phyloP scores from a whole-genome alignment of 345 rosid genomes.

The Populus pruinosa region DNA sequence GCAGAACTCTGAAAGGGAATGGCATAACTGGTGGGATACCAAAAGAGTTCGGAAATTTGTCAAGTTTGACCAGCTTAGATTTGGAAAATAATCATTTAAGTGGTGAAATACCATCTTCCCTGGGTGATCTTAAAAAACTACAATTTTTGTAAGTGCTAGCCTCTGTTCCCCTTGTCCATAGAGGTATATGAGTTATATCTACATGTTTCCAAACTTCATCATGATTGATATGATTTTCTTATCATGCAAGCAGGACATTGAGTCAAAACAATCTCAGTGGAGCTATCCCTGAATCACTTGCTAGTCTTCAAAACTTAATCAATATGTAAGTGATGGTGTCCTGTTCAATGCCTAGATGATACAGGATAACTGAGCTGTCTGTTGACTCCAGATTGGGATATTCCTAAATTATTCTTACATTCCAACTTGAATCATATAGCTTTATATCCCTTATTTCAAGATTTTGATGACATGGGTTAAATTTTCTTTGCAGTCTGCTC shows the following conservation, averaged over 20 bases:
- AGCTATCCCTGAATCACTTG: constrained; percentile 65
- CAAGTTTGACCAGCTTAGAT: constrained; percentile 81
- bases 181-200: constrained; percentile 3
- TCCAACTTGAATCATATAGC: not conserved
- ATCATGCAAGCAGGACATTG: constrained; percentile 55
- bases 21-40: constrained; percentile 86
- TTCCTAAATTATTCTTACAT: constrained; percentile 2
- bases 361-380: not conserved
- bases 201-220: not conserved
- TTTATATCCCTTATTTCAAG: constrained; percentile 8
- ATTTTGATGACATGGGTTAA: constrained; percentile 13
- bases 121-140: constrained; percentile 81
- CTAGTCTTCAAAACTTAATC: constrained; percentile 57
- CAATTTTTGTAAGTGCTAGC: constrained; percentile 78
- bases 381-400: not conserved
- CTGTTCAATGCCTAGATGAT: not conserved
- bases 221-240: constrained; percentile 1
- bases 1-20: constrained; percentile 89
- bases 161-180: not conserved
- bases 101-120: constrained; percentile 77
- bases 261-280: constrained; percentile 85
- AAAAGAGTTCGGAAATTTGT: constrained; percentile 73
- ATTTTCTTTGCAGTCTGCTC: constrained; percentile 59
- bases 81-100: constrained; percentile 73
- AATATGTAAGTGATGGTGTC: constrained; percentile 57